phyloP scores from a whole-genome alignment of 2,329 filamentous ascomycete genomes.

The Pezicula rhizophila region DNA sequence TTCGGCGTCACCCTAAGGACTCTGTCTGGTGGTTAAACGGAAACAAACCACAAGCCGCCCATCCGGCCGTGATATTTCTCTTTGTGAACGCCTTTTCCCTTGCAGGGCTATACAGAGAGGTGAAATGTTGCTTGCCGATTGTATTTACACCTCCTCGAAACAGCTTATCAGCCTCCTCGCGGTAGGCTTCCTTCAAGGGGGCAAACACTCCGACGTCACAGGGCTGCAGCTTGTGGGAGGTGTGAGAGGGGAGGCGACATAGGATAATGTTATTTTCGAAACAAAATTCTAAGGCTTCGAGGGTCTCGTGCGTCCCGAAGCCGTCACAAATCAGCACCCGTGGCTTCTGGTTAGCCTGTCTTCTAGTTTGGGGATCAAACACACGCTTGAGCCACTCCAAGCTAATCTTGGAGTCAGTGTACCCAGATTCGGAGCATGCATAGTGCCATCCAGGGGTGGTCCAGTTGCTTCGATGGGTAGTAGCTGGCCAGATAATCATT shows the following conservation, averaged over 20 bases:
- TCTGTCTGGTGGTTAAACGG: slow-evolving; percentile 9
- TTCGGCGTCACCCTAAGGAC: slow-evolving; percentile 8
- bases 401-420: slow-evolving; percentile 26
- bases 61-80: neutral
- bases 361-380: slow-evolving; percentile 27
- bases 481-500: slow-evolving; percentile 22
- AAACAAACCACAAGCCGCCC: slow-evolving; percentile 7
- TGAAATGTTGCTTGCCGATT: slow-evolving; percentile 17
- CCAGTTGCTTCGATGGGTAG: slow-evolving; percentile 21
- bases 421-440: slow-evolving; percentile 16
- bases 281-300: neutral
- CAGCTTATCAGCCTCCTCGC: slow-evolving; percentile 19
- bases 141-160: slow-evolving; percentile 15
- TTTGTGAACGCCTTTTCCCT: neutral
- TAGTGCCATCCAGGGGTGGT: slow-evolving; percentile 24
- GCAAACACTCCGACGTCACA: slow-evolving; percentile 19
- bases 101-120: slow-evolving; percentile 21
- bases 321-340: no score
- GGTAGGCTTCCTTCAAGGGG: slow-evolving; percentile 20
- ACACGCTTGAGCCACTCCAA: slow-evolving; percentile 27
- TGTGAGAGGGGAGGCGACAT: slow-evolving; percentile 26
- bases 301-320: neutral
- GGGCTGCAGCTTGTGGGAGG: slow-evolving; percentile 24
- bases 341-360: slow-evolving; percentile 4
- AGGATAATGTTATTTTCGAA: slow-evolving; percentile 27